Evolutionary conservation across 2,329 filamentous ascomycete genomes (phyloP), one percentile per base, ranked within the genome.

Genomic region (Diplodia intermedia): DNA sequence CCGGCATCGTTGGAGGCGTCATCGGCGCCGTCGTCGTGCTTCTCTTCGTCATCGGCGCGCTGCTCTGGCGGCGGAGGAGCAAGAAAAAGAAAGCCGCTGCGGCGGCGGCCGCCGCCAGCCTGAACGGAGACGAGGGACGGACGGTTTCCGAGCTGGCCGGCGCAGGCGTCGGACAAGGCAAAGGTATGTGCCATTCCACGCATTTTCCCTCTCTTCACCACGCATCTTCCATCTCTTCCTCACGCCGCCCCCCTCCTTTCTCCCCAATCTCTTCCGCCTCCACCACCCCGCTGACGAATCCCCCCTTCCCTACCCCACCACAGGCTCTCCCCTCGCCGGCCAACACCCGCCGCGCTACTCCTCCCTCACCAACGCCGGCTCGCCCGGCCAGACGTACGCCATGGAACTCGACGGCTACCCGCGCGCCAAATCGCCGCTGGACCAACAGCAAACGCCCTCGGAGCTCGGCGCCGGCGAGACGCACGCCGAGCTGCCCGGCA

Each of bases 1-100:
- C 74, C 3, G 73, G 72, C 8, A 73, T 77, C 6, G 71, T 71
- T 29, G 76, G 76, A 26, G 75, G 73, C 5, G 74, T 71, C 2
- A 74, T 76, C 4, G 76, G 75, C 52, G 76, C 74, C 2, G 60
- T 72, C 3, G 73, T 57, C 6, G 68, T 74, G 23, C 69, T 72
- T 9, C 69, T 76, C 18, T 56, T 72, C n/a, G 73, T 76, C 23
- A 31, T 76, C 3, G 69, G 74, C 38, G 74, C 33, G 7, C 29
- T 67, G 31, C 26, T 49, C 26, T 49, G 31, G 31, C 66, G 66
- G 4, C 33, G 49, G 18, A 47, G 56, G 9, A 47, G 36, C 33
- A 62, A 36, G 31, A n/a, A 43, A 26, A 52, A 53, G 29, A 20
- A 52, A 61, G 15, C 36, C 26, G 7, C 47, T 0, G 8, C 40